Evolutionary conservation across 1,284 basidiomycete species (phyloP), one percentile per base, ranked within the genome.

Genomic region (Rhodotorula glutinis): DNA sequence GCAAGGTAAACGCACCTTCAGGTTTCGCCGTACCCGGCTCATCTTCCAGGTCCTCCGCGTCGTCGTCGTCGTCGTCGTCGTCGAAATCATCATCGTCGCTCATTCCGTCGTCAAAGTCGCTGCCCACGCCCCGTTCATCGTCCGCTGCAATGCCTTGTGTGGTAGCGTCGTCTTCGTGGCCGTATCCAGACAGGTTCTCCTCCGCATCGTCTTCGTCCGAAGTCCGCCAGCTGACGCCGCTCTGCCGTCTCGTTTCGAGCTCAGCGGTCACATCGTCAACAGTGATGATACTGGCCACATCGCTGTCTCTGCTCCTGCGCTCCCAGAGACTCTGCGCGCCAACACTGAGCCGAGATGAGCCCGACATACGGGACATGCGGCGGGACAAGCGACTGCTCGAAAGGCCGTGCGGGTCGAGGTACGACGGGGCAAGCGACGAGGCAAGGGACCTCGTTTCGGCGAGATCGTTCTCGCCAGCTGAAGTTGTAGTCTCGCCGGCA

Each of bases 241-340:
- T 85, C 55, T 82, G 82, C 25, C 87, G 82, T 23, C 93, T 83
- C 75, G 88, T 91, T 81, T 98, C 95, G 2, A 98, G 91, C 75
- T 95, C 91, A 9, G 92, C 93, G 0, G 95, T 98, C 74, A 98
- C 96, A 79, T 98, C 92, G 76, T 98, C 95, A 21, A 98, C 90
- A 0, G 95, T 98, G 77, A 98, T 84, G 73, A 98, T 80, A 76
- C 91, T 94, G 8, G 91, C 91, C 1, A 89, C 89, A 76, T 98
- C 94, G 27, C 56, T 62, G 54, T 71, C 71, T 40, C 62, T 65
- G 62, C 67, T 66, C 3, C 64, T 25, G 23, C 65, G 51, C 30
- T 70, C 69, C 66, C 66, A 70, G 33, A 66, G n/a, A 38, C 64
- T 69, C 44, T 65, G 64, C 13, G 60, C 64, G 5, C 63, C 67